Percentiles rank a stretch among this genome's conserved stretches.
These are phyloP conservation scores for Eruca vesicaria DNA, from an alignment of 441 rosid genomes.

Conservation along the genomic window DNA sequence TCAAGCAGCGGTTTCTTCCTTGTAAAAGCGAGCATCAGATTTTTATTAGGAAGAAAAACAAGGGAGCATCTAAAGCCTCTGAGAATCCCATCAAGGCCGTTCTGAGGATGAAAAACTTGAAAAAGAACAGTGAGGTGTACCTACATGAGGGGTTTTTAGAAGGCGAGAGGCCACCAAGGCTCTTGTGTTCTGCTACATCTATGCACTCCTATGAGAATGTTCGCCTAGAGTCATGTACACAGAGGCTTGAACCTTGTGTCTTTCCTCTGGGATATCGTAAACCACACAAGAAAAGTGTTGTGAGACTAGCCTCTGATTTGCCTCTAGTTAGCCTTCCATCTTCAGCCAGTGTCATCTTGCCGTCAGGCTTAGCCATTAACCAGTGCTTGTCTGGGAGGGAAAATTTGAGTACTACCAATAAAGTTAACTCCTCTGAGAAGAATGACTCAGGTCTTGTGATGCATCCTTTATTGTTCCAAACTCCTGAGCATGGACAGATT, in stretches of 20 bases:
- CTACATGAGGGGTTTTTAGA: constrained; percentile 47
- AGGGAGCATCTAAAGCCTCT: constrained; percentile 9
- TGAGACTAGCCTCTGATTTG: constrained; percentile 88
- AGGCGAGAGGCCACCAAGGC: constrained; percentile 67
- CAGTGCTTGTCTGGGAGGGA: constrained; percentile 33
- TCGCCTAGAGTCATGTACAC: constrained; percentile 18
- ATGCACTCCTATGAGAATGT: constrained; percentile 11
- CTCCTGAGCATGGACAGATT: constrained; percentile 53
- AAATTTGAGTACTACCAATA: constrained; percentile 39
- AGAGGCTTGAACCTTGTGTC: constrained; percentile 36
- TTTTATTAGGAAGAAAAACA: background rate
- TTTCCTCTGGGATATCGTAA: constrained; percentile 34
- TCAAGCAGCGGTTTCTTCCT: background rate
- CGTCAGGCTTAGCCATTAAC: constrained; percentile 53
- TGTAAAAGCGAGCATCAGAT: background rate
- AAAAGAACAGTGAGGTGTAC: constrained; percentile 38
- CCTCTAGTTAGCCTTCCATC: constrained; percentile 95
- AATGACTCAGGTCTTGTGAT: constrained; percentile 58
- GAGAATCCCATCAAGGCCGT: constrained; percentile 57
- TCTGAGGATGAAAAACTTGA: constrained; percentile 78
- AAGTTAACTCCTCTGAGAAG: constrained; percentile 40
- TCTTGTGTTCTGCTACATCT: constrained; percentile 29
- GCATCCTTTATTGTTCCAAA: constrained; percentile 88
- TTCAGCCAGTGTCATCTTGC: constrained; percentile 78
- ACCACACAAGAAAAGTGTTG: constrained; percentile 49